These are phyloP conservation scores for Hymenoscyphus salicellus DNA, from an alignment of 2,329 filamentous ascomycete genomes.

Conservation along the genomic window DNA sequence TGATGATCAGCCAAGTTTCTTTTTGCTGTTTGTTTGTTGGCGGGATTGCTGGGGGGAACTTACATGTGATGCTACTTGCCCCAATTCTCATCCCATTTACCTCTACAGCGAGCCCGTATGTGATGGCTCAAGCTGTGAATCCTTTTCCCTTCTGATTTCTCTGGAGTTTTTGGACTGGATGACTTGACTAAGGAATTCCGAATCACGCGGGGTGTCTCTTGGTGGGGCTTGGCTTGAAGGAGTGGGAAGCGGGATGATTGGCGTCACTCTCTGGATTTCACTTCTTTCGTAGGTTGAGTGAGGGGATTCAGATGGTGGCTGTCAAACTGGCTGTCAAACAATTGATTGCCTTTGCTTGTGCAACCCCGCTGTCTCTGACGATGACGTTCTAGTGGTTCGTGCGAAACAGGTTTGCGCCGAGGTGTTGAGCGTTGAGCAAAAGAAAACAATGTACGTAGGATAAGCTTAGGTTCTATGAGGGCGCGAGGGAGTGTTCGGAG, in stretches of 20 bases:
- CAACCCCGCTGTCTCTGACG: conserved; percentile 11
- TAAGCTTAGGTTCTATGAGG: neutral
- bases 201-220: neutral
- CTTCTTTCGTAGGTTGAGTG: neutral
- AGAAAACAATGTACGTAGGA: neutral
- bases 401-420: conserved; percentile 15
- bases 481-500: neutral
- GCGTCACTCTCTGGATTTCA: neutral
- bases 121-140: neutral
- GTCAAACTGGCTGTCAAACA: neutral
- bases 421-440: conserved; percentile 7
- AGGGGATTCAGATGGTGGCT: neutral
- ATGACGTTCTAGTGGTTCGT: conserved; percentile 15
- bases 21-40: neutral
- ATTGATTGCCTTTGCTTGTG: conserved; percentile 5
- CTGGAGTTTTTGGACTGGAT: neutral
- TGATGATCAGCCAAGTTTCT: neutral
- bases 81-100: neutral
- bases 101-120: neutral
- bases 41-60: neutral
- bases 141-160: neutral
- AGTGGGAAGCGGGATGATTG: neutral
- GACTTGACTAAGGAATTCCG: neutral
- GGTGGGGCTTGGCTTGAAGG: neutral
- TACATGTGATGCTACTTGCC: neutral